Percentiles rank a stretch among this genome's conserved stretches.
Evolutionary conservation across 768 basidiomycete species (phyloP).

Genomic region (Pholiota conissans): DNA sequence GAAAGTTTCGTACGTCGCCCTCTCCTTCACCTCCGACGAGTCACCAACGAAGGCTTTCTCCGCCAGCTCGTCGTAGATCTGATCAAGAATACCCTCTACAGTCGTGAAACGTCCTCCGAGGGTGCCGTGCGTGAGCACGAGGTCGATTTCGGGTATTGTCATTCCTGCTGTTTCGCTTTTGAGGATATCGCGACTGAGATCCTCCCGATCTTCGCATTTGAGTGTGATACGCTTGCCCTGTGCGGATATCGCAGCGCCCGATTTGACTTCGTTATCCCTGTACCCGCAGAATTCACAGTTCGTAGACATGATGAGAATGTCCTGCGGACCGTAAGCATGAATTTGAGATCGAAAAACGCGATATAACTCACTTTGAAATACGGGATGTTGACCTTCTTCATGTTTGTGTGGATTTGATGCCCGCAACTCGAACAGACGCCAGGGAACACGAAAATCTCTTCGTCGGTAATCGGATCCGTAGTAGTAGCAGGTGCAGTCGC

Average conservation of each 20-base stretch:
- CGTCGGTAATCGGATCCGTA: slow-evolving; percentile 48
- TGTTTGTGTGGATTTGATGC: slow-evolving; percentile 77
- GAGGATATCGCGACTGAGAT: slow-evolving; percentile 88
- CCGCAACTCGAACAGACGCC: slow-evolving; percentile 90
- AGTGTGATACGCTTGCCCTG: slow-evolving; percentile 86
- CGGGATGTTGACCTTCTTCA: slow-evolving; percentile 96
- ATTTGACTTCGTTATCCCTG: slow-evolving; percentile 97
- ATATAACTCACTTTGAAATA: slow-evolving; percentile 88
- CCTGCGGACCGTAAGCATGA: slow-evolving; percentile 44
- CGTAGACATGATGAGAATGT: slow-evolving; percentile 97
- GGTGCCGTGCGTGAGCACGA: slow-evolving; percentile 88
- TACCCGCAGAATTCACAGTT: slow-evolving; percentile 96
- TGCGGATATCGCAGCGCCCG: slow-evolving; percentile 84
- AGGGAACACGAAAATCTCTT: slow-evolving; percentile 88
- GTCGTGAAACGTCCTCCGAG: slow-evolving; percentile 98
- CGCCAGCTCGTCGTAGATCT: slow-evolving; percentile 92
- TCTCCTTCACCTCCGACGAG: slow-evolving; percentile 47
- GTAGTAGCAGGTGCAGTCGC: slow-evolving; percentile 14
- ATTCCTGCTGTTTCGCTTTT: slow-evolving; percentile 97
- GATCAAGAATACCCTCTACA: slow-evolving; percentile 90
- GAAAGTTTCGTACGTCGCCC: slow-evolving; percentile 72
- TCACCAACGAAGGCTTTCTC: slow-evolving; percentile 87
- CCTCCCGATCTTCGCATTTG: slow-evolving; percentile 90
- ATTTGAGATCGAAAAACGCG: background rate
- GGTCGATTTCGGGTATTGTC: slow-evolving; percentile 90